Evolutionary conservation across 2,329 filamentous ascomycete genomes (phyloP), one percentile per base, ranked within the genome.

Genomic region (Corynespora cassiicola): DNA sequence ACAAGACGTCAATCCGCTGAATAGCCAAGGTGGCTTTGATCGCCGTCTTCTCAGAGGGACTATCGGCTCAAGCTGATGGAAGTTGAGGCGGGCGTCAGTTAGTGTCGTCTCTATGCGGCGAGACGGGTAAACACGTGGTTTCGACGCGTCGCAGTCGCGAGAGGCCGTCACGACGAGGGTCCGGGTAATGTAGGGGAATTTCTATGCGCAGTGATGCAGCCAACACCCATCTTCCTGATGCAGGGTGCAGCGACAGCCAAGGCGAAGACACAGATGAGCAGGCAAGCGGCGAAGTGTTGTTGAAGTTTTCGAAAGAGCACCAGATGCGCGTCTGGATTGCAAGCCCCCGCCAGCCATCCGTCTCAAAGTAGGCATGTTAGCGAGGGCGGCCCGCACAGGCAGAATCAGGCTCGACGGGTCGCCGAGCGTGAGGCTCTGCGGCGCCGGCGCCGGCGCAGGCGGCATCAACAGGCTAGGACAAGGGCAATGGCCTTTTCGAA

Each of bases 121-220:
- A 41, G 39, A 44, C 41, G 37, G 39, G 48, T 43, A 56, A 54
- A 63, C 56, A 57, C 56, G 56, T 56, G 46, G 47, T 38, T 39
- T 50, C 31, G 31, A 61, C 55, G 64, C 61, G 56, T 66, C 56
- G 36, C 48, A 36, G 36, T 33, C 29, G 28, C 27, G 41, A 21
- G 32, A 27, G 19, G 39, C 46, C 37, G 23, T 51, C 57, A 37
- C 26, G 38, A 27, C 11, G 38, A 18, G 27, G 17, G 19, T 23
- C 42, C 34, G 22, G 27, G 31, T 33, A 42, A 22, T 15, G 41
- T 42, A 26, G 35, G 39, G 33, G 45, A 50, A 36, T 31, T 31
- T 37, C 26, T 33, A 36, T 38, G 31, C 27, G 22, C 45, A 24
- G 31, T 36, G 30, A 41, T 42, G 33, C 28, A 32, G 41, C 37